These are phyloP conservation scores for Barbatosphaeria neglecta DNA, from an alignment of 495 filamentous ascomycete genomes.

Conservation along the genomic window DNA sequence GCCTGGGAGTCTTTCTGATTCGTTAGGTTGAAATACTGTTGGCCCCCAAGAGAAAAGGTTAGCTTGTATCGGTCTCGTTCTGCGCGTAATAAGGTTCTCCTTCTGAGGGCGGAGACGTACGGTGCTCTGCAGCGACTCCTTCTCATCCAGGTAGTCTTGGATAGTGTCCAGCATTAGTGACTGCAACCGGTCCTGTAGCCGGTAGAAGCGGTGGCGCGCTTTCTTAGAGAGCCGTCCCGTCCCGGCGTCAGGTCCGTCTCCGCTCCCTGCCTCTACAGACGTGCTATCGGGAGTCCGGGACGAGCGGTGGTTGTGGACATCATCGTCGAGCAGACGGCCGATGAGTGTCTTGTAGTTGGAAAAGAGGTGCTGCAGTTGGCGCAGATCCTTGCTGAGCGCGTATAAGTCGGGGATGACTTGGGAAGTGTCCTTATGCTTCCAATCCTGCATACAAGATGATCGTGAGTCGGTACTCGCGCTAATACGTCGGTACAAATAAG, in stretches of 20 bases:
- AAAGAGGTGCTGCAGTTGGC: constrained; percentile 68
- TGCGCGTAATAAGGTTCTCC: too few relatives aligned
- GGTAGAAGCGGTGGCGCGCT: constrained; percentile 62
- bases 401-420: constrained; percentile 30
- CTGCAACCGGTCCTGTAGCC: constrained; percentile 63
- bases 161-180: constrained; percentile 74
- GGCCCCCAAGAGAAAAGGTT: too few relatives aligned
- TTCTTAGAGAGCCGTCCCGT: constrained; percentile 51
- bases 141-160: constrained; percentile 66
- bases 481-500: too few relatives aligned
- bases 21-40: constrained; percentile 80
- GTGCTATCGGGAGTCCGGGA: too few relatives aligned
- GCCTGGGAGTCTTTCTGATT: constrained; percentile 72
- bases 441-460: too few relatives aligned
- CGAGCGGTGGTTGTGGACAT: neutral
- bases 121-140: constrained; percentile 63
- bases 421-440: constrained; percentile 10
- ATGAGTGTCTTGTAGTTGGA: constrained; percentile 71
- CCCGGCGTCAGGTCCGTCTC: too few relatives aligned
- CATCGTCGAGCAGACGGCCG: constrained; percentile 48
- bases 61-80: too few relatives aligned
- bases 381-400: constrained; percentile 56
- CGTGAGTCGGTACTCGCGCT: too few relatives aligned
- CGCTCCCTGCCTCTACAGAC: too few relatives aligned
- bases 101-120: constrained; percentile 8